phyloP scores from a whole-genome alignment of 2,329 filamentous ascomycete genomes.

The Arthrinium puccinioides region DNA sequence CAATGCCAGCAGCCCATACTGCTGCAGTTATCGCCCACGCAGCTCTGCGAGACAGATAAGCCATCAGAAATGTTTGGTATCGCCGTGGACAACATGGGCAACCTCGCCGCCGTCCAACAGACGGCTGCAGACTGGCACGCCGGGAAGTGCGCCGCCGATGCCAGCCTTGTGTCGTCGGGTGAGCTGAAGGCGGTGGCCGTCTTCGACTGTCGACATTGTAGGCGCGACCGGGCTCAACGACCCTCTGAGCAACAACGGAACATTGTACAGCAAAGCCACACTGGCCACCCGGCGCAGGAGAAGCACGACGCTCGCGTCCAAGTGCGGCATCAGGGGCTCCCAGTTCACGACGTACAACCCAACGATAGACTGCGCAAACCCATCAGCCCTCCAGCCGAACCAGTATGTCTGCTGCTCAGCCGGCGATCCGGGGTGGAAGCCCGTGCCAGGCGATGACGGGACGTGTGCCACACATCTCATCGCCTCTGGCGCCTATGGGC shows the following conservation, averaged over 20 bases:
- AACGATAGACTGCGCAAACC: no score
- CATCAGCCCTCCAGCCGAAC: constrained; percentile 14
- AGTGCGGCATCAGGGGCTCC: constrained; percentile 28
- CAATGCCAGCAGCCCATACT: constrained; percentile 11
- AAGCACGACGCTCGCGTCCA: constrained; percentile 26
- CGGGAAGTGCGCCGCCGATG: no score
- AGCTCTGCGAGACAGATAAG: no score
- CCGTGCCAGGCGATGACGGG: constrained; percentile 23
- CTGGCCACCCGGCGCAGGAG: no score
- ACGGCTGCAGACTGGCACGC: neutral
- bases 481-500: no score
- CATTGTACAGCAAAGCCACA: no score
- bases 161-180: no score
- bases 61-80: constrained; percentile 9
- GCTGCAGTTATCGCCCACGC: constrained; percentile 8
- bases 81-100: constrained; percentile 1
- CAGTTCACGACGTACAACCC: constrained; percentile 33
- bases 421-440: constrained; percentile 11
- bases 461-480: constrained; percentile 20
- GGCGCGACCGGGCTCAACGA: no score
- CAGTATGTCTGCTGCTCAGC: constrained; percentile 30
- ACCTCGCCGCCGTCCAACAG: constrained; percentile 4
- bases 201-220: no score
- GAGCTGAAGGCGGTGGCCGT: no score
- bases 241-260: no score